phyloP scores from a whole-genome alignment of 2,329 filamentous ascomycete genomes.

The Ophiostoma sp. region DNA sequence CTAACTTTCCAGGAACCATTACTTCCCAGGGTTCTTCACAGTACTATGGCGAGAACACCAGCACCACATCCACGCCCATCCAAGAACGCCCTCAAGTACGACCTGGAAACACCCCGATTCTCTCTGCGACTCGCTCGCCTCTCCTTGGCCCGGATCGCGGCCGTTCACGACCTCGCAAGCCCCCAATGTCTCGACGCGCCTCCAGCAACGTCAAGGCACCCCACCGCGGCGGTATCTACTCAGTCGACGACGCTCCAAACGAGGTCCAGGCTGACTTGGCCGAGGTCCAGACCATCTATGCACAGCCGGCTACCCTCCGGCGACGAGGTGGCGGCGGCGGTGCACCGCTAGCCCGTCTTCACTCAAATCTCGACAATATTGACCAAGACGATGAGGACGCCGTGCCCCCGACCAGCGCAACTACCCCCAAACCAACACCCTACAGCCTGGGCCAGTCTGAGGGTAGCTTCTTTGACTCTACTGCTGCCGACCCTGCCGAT shows the following conservation, averaged over 20 bases:
- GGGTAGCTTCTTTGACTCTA: constrained; percentile 10
- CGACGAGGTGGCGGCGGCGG: constrained; percentile 14
- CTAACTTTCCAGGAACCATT: constrained; percentile 20
- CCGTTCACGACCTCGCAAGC: constrained; percentile 60
- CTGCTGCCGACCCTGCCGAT: background rate
- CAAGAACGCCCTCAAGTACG: constrained; percentile 40
- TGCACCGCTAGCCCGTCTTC: constrained; percentile 30
- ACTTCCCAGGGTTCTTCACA: constrained; percentile 20
- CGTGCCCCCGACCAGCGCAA: background rate
- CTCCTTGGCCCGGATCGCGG: constrained; percentile 45
- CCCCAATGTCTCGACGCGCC: constrained; percentile 63
- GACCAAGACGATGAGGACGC: constrained; percentile 30
- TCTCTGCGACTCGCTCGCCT: constrained; percentile 41
- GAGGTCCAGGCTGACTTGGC: constrained; percentile 69
- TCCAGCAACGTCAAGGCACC: constrained; percentile 68
- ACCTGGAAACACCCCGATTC: constrained; percentile 31
- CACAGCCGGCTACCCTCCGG: constrained; percentile 26
- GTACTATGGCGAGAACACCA: constrained; percentile 22
- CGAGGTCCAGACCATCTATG: constrained; percentile 41
- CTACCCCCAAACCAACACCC: constrained; percentile 15
- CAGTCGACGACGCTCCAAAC: constrained; percentile 77
- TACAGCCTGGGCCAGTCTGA: constrained; percentile 16
- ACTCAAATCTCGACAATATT: constrained; percentile 31
- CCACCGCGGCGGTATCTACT: constrained; percentile 80
- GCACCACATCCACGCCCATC: constrained; percentile 22